phyloP scores from a whole-genome alignment of 2,329 filamentous ascomycete genomes.

The Diaporthe amygdali region DNA sequence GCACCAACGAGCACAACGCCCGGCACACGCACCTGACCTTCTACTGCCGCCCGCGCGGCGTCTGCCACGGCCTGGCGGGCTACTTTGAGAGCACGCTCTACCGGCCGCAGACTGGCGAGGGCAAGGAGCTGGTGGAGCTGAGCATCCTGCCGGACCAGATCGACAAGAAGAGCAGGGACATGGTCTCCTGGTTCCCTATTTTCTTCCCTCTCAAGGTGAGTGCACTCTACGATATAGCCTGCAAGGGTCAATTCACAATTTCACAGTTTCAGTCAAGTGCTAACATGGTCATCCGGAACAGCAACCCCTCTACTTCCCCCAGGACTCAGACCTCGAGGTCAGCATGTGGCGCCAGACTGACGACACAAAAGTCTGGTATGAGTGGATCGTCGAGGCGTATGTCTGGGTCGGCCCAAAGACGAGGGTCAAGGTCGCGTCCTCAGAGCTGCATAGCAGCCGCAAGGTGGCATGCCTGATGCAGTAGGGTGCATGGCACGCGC shows the following conservation, averaged over 20 bases:
- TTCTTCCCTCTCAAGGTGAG: conserved; percentile 93
- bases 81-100: conserved; percentile 99
- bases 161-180: conserved; percentile 89
- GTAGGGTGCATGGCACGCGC: conserved; percentile 37
- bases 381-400: conserved; percentile 93
- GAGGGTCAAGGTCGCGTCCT: conserved; percentile 69
- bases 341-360: conserved; percentile 98
- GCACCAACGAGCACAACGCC: conserved; percentile 89
- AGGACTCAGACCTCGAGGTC: conserved; percentile 83
- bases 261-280: background rate
- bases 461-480: conserved; percentile 74
- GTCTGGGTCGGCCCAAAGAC: conserved; percentile 64
- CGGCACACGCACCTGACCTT: conserved; percentile 82
- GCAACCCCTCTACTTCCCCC: conserved; percentile 85
- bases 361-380: conserved; percentile 96
- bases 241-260: background rate
- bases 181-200: conserved; percentile 99
- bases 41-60: conserved; percentile 76
- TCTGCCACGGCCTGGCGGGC: conserved; percentile 88
- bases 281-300: conserved; percentile 42
- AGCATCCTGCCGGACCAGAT: conserved; percentile 94
- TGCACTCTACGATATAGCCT: conserved; percentile 18
- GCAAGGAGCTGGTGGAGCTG: conserved; percentile 72
- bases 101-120: conserved; percentile 50
- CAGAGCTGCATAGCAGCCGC: conserved; percentile 71